These are phyloP conservation scores for Penicillium pancosmium DNA, from an alignment of 495 filamentous ascomycete species.

Conservation along the genomic window DNA sequence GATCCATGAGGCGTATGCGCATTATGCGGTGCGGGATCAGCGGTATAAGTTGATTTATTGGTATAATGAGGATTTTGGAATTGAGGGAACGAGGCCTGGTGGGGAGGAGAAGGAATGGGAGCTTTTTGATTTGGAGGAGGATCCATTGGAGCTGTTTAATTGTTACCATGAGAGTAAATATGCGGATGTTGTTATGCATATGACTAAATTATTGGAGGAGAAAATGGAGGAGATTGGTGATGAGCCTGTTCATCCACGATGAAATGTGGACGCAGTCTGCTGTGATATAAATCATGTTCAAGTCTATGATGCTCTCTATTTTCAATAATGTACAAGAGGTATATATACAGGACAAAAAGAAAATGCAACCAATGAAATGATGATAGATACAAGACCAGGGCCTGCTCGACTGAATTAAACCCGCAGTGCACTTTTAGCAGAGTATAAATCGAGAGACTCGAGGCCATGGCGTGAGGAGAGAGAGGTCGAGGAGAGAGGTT, in stretches of 20 bases:
- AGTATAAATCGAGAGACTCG: constrained; percentile 4
- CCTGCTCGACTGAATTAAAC: background rate
- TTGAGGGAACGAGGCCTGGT: constrained; percentile 38
- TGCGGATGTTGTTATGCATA: constrained; percentile 31
- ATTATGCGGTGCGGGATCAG: constrained; percentile 46
- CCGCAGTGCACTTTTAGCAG: constrained; percentile 27
- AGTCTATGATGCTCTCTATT: constrained; percentile 2
- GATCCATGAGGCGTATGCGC: constrained; percentile 42
- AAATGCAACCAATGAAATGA: constrained; percentile 4
- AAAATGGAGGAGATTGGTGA: constrained; percentile 50
- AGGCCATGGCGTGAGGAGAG: background rate
- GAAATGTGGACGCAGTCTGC: background rate
- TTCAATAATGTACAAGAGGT: constrained; percentile 2
- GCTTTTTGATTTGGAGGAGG: constrained; percentile 45
- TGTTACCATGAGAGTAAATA: constrained; percentile 37
- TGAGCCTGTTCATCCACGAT: constrained; percentile 34
- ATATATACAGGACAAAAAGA: constrained; percentile 16
- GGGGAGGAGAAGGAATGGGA: constrained; percentile 46
- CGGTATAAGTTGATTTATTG: constrained; percentile 52
- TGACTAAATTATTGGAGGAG: constrained; percentile 39
- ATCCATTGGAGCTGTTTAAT: constrained; percentile 50
- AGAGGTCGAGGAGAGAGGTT: background rate
- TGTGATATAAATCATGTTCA: background rate
- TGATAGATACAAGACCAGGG: constrained; percentile 1
- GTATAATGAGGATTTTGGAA: constrained; percentile 45